These are phyloP conservation scores for Friedmanniomyces endolithicus DNA, from an alignment of 495 filamentous ascomycete genomes.

Conservation along the genomic window DNA sequence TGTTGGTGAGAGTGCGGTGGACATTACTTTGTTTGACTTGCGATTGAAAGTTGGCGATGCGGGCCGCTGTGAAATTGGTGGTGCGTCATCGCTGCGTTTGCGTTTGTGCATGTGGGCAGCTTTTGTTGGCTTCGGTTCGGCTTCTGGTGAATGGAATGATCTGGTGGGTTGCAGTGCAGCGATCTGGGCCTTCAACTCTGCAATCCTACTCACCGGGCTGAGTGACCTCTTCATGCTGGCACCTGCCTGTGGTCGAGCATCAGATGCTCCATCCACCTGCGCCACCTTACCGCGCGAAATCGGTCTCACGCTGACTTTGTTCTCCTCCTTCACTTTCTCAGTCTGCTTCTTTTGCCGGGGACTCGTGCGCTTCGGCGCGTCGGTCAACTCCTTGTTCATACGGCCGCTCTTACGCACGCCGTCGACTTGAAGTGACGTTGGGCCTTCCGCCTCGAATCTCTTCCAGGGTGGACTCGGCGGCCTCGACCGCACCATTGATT, in stretches of 20 bases:
- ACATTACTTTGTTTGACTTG: background rate
- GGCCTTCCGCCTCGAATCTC: slow-evolving; percentile 71
- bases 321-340: slow-evolving; percentile 3
- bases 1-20: background rate
- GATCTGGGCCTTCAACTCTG: slow-evolving; percentile 17
- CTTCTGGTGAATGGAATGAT: slow-evolving; percentile 5
- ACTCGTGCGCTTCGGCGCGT: slow-evolving; percentile 7
- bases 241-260: background rate
- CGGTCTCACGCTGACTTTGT: slow-evolving; percentile 11
- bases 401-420: slow-evolving; percentile 78
- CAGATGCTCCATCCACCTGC: background rate
- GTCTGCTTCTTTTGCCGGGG: slow-evolving; percentile 14
- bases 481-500: slow-evolving; percentile 27
- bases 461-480: slow-evolving; percentile 84
- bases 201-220: slow-evolving; percentile 7
- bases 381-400: slow-evolving; percentile 41
- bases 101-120: slow-evolving; percentile 13
- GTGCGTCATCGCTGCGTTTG: slow-evolving; percentile 7
- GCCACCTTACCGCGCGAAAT: slow-evolving; percentile 2
- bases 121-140: slow-evolving; percentile 1
- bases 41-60: background rate
- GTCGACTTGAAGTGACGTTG: slow-evolving; percentile 68
- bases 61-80: background rate
- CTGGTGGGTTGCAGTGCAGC: slow-evolving; percentile 14
- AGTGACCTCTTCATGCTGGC: background rate